phyloP scores from a whole-genome alignment of 1,139 yeast genomes.

The Pichia sp. region DNA sequence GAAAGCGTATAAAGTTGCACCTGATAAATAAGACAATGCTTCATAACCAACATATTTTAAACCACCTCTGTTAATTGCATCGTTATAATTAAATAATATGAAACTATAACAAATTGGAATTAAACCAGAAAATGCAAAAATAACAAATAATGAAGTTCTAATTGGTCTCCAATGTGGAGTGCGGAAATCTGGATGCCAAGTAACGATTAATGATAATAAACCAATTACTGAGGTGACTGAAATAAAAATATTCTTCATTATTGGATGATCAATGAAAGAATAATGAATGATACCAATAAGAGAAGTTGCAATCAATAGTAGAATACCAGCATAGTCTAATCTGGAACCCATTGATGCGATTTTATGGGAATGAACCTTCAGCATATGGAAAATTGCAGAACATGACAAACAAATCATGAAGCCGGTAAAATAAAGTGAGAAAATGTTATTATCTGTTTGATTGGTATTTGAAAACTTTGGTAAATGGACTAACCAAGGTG shows the following conservation, averaged over 20 bases:
- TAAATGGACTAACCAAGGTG: slow-evolving; percentile 27
- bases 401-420: slow-evolving; percentile 56
- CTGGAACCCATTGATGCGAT: slow-evolving; percentile 67
- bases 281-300: slow-evolving; percentile 65
- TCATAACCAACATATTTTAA: slow-evolving; percentile 59
- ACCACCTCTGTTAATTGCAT: slow-evolving; percentile 47
- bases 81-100: slow-evolving; percentile 33
- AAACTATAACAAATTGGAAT: slow-evolving; percentile 58
- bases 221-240: slow-evolving; percentile 52
- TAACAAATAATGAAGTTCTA: slow-evolving; percentile 71
- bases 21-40: slow-evolving; percentile 67
- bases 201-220: slow-evolving; percentile 52
- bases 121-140: slow-evolving; percentile 74
- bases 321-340: slow-evolving; percentile 83
- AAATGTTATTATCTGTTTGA: slow-evolving; percentile 37
- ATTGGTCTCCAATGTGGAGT: slow-evolving; percentile 66
- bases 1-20: slow-evolving; percentile 73
- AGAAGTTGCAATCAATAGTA: slow-evolving; percentile 67
- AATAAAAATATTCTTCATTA: slow-evolving; percentile 34
- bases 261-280: slow-evolving; percentile 51
- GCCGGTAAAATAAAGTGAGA: slow-evolving; percentile 44
- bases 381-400: slow-evolving; percentile 71
- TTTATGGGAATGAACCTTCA: slow-evolving; percentile 65
- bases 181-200: slow-evolving; percentile 61
- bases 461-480: slow-evolving; percentile 42